These are phyloP conservation scores for Cyclospora cayetanensis DNA, from an alignment of 169 alveolate species.

Conservation along the genomic window DNA sequence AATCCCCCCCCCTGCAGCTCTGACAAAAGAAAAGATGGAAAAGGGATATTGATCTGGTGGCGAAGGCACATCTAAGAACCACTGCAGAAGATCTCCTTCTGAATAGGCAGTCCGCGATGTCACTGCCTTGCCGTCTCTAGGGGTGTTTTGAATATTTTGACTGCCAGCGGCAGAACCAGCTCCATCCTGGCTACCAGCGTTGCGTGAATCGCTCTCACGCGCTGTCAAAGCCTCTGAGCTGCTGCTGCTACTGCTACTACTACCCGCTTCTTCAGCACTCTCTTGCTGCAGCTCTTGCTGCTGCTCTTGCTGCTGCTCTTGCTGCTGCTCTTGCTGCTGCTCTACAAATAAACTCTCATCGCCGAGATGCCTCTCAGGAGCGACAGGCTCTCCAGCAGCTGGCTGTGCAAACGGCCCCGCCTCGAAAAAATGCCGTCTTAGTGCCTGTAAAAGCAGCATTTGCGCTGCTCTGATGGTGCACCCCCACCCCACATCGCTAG, in stretches of 20 bases:
- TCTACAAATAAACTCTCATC: background rate
- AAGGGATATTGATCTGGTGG: constrained; percentile 38
- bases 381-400: background rate
- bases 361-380: background rate
- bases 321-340: background rate
- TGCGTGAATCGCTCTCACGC: too few relatives aligned
- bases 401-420: background rate
- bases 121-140: background rate
- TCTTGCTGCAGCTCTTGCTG: background rate
- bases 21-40: constrained; percentile 45
- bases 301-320: background rate
- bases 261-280: background rate
- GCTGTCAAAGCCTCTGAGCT: too few relatives aligned
- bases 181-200: too few relatives aligned
- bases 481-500: constrained; percentile 68
- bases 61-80: constrained; percentile 67
- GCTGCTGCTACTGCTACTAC: constrained; percentile 4
- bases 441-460: constrained; percentile 59
- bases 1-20: constrained; percentile 68
- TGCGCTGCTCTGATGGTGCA: constrained; percentile 65
- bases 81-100: constrained; percentile 29
- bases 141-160: too few relatives aligned
- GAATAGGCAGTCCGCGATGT: background rate
- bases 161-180: too few relatives aligned
- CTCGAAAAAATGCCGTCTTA: background rate